These are phyloP conservation scores for Casuarina glauca DNA, from an alignment of 306 rosid species.

Conservation along the genomic window DNA sequence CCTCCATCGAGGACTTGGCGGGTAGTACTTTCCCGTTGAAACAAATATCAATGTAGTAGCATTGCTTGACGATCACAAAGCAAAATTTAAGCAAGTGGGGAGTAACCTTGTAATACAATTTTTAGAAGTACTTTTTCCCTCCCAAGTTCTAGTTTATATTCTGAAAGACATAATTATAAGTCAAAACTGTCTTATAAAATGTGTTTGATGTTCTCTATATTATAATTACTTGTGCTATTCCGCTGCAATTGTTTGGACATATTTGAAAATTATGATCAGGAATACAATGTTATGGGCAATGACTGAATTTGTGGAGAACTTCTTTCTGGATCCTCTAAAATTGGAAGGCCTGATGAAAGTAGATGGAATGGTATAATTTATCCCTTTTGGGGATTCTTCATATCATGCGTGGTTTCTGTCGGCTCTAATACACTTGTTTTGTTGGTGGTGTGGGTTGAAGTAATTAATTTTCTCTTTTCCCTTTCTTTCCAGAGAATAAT, in stretches of 20 bases:
- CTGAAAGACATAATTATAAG: not conserved
- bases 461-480: not conserved
- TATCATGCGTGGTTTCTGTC: not conserved
- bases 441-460: too few species aligned
- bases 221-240: not conserved
- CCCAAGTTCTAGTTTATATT: not conserved
- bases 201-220: not conserved
- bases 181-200: not conserved
- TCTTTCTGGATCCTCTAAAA: not conserved
- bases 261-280: not conserved
- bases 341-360: not conserved
- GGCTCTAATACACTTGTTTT: not conserved
- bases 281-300: not conserved
- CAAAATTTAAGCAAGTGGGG: not conserved
- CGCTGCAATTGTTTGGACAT: not conserved
- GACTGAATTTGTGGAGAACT: not conserved
- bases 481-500: not conserved
- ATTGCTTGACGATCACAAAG: not conserved
- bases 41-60: not conserved
- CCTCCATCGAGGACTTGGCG: not conserved
- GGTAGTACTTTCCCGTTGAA: not conserved
- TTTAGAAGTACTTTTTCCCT: not conserved
- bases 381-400: not conserved
- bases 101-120: not conserved
- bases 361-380: not conserved